Evolutionary conservation across 768 basidiomycete species (phyloP).

Genomic region (Mycena chlorophos): DNA sequence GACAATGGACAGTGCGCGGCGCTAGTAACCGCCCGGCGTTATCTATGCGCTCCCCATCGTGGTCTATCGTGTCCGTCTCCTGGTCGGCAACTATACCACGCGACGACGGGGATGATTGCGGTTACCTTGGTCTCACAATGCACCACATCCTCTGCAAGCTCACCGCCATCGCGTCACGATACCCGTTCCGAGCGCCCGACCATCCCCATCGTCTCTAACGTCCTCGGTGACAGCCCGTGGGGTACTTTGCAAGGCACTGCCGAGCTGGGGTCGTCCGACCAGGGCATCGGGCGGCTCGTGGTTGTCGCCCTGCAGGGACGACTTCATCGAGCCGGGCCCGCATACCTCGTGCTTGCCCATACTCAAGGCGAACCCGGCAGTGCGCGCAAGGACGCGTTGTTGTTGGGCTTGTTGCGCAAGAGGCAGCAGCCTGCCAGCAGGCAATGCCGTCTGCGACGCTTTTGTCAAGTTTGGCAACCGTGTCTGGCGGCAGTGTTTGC

Average conservation of each 20-base stretch:
- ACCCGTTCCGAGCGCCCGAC: constrained; percentile 47
- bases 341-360: constrained; percentile 59
- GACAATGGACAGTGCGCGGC: constrained; percentile 79
- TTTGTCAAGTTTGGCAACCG: constrained; percentile 42
- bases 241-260: constrained; percentile 63
- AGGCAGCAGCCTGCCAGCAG: too few species aligned
- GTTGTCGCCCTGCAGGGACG: constrained; percentile 32
- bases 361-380: constrained; percentile 43
- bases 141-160: constrained; percentile 54
- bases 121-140: constrained; percentile 62
- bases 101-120: constrained; percentile 62
- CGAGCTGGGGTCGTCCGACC: constrained; percentile 56
- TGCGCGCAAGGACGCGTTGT: constrained; percentile 33
- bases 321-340: constrained; percentile 71
- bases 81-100: constrained; percentile 48
- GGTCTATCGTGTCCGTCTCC: constrained; percentile 57
- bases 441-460: constrained; percentile 45
- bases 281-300: constrained; percentile 46
- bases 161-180: constrained; percentile 34
- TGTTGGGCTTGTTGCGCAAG: constrained; percentile 54
- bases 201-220: constrained; percentile 63
- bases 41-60: constrained; percentile 59
- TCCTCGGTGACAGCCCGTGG: constrained; percentile 56
- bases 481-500: constrained; percentile 44
- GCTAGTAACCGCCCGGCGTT: constrained; percentile 60